Conservation (phyloP, 331 rosid genomes). For the Malus hybrid region DNA sequence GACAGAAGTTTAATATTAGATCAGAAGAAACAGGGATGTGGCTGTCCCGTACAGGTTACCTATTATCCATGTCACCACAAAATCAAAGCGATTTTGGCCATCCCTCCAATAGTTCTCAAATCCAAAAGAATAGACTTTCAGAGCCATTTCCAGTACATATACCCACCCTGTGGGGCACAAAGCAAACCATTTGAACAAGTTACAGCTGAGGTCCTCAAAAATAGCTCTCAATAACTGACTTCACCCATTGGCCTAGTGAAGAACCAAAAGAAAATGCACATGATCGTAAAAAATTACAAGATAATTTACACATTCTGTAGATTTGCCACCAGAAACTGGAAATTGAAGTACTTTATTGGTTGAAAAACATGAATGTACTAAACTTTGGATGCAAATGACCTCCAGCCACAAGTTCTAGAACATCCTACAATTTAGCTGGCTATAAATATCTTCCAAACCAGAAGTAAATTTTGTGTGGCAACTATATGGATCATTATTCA, state of each 20-base stretch:
- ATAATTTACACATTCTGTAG: background rate
- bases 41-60: slow-evolving; percentile 38
- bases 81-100: slow-evolving; percentile 92
- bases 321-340: background rate
- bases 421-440: background rate
- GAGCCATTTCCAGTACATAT: slow-evolving; percentile 79
- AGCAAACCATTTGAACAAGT: slow-evolving; percentile 10
- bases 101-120: slow-evolving; percentile 90
- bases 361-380: background rate
- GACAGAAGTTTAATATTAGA: background rate
- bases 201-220: background rate
- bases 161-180: slow-evolving; percentile 69
- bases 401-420: background rate
- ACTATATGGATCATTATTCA: background rate
- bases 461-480: background rate
- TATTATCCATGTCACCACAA: slow-evolving; percentile 67
- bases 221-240: background rate
- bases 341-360: background rate
- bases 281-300: background rate
- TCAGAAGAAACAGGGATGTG: background rate
- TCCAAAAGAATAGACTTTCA: slow-evolving; percentile 75
- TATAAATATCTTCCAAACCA: background rate
- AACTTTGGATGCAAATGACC: background rate
- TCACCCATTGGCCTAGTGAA: background rate
- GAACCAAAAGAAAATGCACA: background rate